Base-by-base conservation (phyloP, 2,329 filamentous ascomycete species). In the Diaporthe nobilis region DNA sequence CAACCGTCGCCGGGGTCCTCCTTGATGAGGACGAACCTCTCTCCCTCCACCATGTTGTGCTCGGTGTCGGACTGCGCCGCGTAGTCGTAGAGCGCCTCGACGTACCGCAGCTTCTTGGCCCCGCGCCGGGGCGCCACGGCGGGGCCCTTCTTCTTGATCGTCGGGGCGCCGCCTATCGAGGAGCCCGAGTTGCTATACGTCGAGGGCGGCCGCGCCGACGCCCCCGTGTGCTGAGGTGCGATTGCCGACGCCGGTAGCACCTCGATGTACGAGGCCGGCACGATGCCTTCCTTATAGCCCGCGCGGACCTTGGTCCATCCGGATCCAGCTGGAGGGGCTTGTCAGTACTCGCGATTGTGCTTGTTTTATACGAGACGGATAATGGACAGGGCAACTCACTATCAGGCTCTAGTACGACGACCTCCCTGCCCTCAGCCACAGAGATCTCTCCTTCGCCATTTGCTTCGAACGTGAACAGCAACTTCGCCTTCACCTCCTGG, bases 1-100 rank as follows among this genome's bases (percentile, higher is more conserved):
- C 97, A 99, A 0, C 97, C 97, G 86, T 98, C 97, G 1, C 97
- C 97, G 0, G 92, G 90, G 82, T 98, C 96, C 74, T 94, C 92
- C 80, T 93, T 95, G 77, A 98, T 92, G 44, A 99, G 87, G 53
- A 99, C 95, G 81, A 99, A 97, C 71, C 92, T 90, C 85, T 99
- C 97, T 0, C 97, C 97, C 84, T 98, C 96, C 0, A 84, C 83
- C 95, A 99, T 99, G 81, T 90, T 95, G 84, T 96, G 95, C 85
- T 99, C 97, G 10, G 92, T 90, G 8, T 97, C 95, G 79, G 92
- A 95, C 80, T 95, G 93, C 25, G 96, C 95, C 71, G 92, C 89
- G 83, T 99, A 99, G 70, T 97, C 95, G 83, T 98, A 99, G 80
- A 98, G 79, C 1, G 97, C 97, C 82, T 98, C 94, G 2, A 97